Evolutionary conservation across 2,329 filamentous ascomycete genomes (phyloP).

Genomic region (Graphilbum fragrans): DNA sequence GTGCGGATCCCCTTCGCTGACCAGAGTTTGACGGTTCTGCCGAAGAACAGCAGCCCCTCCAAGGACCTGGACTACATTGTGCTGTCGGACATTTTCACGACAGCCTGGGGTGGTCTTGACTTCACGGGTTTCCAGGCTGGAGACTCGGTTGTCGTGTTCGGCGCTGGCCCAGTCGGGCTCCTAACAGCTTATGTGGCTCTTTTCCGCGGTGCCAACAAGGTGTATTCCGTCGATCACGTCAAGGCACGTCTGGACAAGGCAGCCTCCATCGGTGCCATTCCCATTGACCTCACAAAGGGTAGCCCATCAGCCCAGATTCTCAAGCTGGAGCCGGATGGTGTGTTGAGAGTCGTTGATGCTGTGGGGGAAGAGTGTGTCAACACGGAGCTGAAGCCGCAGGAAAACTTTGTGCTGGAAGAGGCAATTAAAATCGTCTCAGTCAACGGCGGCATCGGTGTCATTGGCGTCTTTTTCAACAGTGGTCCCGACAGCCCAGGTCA

Average conservation of each 20-base stretch:
- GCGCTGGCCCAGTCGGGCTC: conserved; percentile 13
- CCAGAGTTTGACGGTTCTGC: conserved; percentile 8
- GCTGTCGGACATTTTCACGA: conserved; percentile 24
- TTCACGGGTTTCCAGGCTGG: conserved; percentile 24
- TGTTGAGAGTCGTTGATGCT: background rate
- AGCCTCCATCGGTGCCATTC: conserved; percentile 11
- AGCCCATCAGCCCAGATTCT: conserved; percentile 13
- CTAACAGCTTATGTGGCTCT: conserved; percentile 13
- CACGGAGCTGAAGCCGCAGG: background rate
- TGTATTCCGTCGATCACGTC: conserved; percentile 14
- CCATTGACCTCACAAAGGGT: conserved; percentile 12
- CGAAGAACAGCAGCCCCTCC: conserved; percentile 3
- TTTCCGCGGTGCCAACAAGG: conserved; percentile 11
- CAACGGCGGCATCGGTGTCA: background rate
- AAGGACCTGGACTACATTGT: conserved; percentile 14
- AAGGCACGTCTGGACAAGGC: conserved; percentile 12
- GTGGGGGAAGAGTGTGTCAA: background rate
- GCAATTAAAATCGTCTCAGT: background rate
- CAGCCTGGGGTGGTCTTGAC: conserved; percentile 23
- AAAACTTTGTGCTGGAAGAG: background rate
- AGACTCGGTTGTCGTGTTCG: conserved; percentile 14
- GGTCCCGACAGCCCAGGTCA: background rate
- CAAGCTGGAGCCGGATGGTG: background rate
- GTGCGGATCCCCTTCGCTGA: conserved; percentile 12
- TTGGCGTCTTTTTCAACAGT: background rate